These are phyloP conservation scores for Yarrowia sp. DNA, from an alignment of 805 yeast species.

Conservation along the genomic window DNA sequence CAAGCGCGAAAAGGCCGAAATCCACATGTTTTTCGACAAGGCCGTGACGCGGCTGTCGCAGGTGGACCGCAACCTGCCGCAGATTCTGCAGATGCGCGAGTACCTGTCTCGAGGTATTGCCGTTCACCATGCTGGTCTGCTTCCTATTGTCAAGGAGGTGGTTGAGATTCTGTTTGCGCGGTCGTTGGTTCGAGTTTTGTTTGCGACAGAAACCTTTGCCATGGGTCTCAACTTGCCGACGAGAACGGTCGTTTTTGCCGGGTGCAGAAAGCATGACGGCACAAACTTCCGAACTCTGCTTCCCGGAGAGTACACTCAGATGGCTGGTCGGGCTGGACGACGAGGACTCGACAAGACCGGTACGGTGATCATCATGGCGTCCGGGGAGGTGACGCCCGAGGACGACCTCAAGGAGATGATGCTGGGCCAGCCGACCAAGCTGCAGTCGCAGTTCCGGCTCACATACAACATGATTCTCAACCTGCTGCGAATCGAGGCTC, in stretches of 20 bases:
- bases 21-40: slow-evolving; percentile 89
- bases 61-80: slow-evolving; percentile 94
- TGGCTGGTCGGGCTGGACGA: slow-evolving; percentile 99
- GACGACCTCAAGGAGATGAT: slow-evolving; percentile 77
- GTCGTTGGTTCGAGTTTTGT: slow-evolving; percentile 84
- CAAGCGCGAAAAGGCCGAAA: slow-evolving; percentile 86
- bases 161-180: slow-evolving; percentile 91
- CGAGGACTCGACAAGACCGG: slow-evolving; percentile 94
- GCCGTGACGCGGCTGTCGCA: slow-evolving; percentile 86
- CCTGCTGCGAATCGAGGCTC: slow-evolving; percentile 87
- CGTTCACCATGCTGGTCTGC: slow-evolving; percentile 91
- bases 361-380: slow-evolving; percentile 89
- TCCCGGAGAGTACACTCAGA: slow-evolving; percentile 98
- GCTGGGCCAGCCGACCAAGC: slow-evolving; percentile 87
- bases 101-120: slow-evolving; percentile 90
- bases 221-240: slow-evolving; percentile 98
- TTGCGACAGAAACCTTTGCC: slow-evolving; percentile 98
- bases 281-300: slow-evolving; percentile 75
- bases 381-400: slow-evolving; percentile 49
- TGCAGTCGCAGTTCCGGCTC: slow-evolving; percentile 89
- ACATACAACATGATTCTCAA: slow-evolving; percentile 96
- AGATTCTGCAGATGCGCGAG: slow-evolving; percentile 81
- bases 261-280: slow-evolving; percentile 90
- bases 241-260: slow-evolving; percentile 91
- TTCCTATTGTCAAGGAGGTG: slow-evolving; percentile 92